Evolutionary conservation across 129 eudicot species (phyloP).

Genomic region (Tanacetum coccineum): DNA sequence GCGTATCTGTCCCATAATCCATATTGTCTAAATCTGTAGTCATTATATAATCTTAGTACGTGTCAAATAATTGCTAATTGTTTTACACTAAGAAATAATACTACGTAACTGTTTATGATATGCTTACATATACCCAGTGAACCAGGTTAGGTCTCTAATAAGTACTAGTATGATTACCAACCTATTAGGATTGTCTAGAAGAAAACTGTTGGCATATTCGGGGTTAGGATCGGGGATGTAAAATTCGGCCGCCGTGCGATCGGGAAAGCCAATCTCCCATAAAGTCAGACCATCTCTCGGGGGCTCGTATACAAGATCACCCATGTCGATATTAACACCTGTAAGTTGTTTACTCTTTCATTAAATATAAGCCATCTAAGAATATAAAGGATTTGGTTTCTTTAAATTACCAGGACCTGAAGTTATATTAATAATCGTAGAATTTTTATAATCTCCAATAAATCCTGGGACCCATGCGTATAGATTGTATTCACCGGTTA

Average conservation of each 20-base stretch:
- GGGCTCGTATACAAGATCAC: conserved; percentile 56
- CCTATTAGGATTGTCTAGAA: conserved; percentile 51
- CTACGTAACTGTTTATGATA: background rate
- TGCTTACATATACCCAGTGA: background rate
- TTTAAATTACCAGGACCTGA: conserved; percentile 34
- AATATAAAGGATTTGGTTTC: background rate
- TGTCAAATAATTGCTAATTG: too few relatives aligned
- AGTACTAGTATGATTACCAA: conserved; percentile 16
- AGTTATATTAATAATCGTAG: conserved; percentile 38
- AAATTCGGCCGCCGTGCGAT: conserved; percentile 86
- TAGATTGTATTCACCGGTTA: conserved; percentile 59
- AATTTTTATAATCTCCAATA: conserved; percentile 57
- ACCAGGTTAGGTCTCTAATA: too few relatives aligned
- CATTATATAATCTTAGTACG: background rate
- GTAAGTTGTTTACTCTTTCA: background rate
- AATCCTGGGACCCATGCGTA: conserved; percentile 85
- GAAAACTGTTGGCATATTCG: conserved; percentile 46
- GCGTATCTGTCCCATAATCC: conserved; percentile 63
- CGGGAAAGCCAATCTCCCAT: conserved; percentile 92
- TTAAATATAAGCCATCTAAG: background rate
- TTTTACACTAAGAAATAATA: too few relatives aligned
- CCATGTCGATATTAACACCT: conserved; percentile 37
- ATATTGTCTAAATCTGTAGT: conserved; percentile 64
- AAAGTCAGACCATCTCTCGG: conserved; percentile 83
- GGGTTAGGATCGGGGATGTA: conserved; percentile 73